Base-by-base conservation (phyloP, 2,329 filamentous ascomycete genomes). In the Leptosphaerulina australis region DNA sequence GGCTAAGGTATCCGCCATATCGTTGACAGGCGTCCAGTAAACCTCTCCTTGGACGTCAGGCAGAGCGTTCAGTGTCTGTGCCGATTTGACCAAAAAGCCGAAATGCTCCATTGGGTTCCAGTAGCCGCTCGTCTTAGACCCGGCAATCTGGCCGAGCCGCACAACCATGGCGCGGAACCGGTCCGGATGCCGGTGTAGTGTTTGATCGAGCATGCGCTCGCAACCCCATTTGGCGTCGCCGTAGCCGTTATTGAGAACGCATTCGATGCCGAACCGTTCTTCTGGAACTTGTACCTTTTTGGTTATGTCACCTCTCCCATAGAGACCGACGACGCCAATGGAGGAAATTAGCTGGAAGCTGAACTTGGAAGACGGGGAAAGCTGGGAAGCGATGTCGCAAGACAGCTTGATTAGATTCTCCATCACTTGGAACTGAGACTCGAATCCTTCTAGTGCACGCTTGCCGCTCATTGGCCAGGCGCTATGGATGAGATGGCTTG, bases 101-200 rank as follows among this genome's bases (percentile, higher is more conserved):
- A 83, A 67, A 53, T 83, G 78, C 58, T 83, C 80, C 28, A 74
- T 70, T 0, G 76, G 68, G 53, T 84, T 84, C 82, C 81, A 85
- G 56, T 77, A 78, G 0, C 81, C 81, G 49, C 68, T 82, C 0
- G 50, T 70, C 5, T 59, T 74, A 0, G 76, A 79, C 0, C 82
- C 82, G 0, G 81, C 71, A 39, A 84, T 79, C 60, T 84, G 82
- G 0, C 78, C 82, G 0, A 76, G 67, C 0, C 81, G 75, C 0
- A 78, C 74, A 1, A 64, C 64, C 68, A 74, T 77, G 0, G 77
- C 51, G 15, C 73, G 74, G 67, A 83, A 81, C 0, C 55, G 64
- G 2, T 70, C 49, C 0, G 76, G 75, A 54, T 77, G 61, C 14
- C 66, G 59, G 44, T 76, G 74, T 3, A 81, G 61, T 1, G 80